These are phyloP conservation scores for Scheffersomyces amazonensis DNA, from an alignment of 805 yeast species.

Conservation along the genomic window DNA sequence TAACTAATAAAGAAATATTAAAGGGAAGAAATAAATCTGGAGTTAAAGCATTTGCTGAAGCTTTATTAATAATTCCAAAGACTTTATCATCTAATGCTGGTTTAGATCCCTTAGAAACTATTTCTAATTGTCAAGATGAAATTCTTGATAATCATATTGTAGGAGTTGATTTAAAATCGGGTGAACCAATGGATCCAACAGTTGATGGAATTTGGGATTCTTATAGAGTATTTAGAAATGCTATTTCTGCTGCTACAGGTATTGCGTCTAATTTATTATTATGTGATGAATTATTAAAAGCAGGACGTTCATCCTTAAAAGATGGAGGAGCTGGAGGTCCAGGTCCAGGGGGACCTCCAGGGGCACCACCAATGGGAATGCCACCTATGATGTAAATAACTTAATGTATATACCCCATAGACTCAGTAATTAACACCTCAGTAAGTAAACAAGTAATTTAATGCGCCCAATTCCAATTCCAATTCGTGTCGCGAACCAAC, in stretches of 20 bases:
- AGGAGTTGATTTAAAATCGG: constrained; percentile 86
- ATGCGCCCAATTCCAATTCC: too few relatives aligned
- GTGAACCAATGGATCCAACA: constrained; percentile 94
- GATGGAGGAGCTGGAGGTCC: constrained; percentile 37
- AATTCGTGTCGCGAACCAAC: too few relatives aligned
- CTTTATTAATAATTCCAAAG: constrained; percentile 87
- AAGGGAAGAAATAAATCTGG: constrained; percentile 91
- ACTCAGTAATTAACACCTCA: too few relatives aligned
- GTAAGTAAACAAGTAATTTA: too few relatives aligned
- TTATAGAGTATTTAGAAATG: constrained; percentile 89
- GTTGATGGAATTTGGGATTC: constrained; percentile 97
- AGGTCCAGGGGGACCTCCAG: constrained; percentile 16
- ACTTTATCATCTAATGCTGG: constrained; percentile 92
- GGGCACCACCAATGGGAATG: constrained; percentile 11
- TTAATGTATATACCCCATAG: background rate
- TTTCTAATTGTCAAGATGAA: constrained; percentile 88
- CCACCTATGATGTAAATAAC: constrained; percentile 3
- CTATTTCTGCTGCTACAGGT: constrained; percentile 87
- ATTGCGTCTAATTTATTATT: constrained; percentile 88
- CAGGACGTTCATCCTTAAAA: constrained; percentile 91
- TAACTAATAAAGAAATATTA: constrained; percentile 45
- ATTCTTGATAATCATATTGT: constrained; percentile 75
- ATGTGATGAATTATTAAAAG: constrained; percentile 95
- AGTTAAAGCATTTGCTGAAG: constrained; percentile 89
- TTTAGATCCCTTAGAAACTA: constrained; percentile 84